Conservation (phyloP, 1,284 basidiomycete species). For the Fomitopsis betulina region DNA sequence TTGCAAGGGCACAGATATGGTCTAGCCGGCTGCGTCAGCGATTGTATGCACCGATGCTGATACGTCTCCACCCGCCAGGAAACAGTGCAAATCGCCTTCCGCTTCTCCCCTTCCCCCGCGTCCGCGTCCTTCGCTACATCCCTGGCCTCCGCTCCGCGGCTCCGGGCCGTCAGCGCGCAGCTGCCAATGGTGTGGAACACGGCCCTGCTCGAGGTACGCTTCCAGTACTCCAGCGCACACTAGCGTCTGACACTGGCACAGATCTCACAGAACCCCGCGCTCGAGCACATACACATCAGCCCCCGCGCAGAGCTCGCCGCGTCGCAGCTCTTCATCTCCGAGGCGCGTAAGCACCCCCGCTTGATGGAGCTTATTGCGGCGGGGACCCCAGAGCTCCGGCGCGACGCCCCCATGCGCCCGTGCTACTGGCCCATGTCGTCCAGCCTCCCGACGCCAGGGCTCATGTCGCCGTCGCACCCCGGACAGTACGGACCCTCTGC, state of each 20-base stretch:
- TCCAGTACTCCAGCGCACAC: background rate
- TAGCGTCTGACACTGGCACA: conserved; percentile 1
- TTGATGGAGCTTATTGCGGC: conserved; percentile 25
- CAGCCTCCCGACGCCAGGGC: background rate
- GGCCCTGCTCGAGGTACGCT: conserved; percentile 22
- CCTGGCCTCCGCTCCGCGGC: conserved; percentile 20
- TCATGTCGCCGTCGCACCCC: background rate
- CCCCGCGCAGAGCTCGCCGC: conserved; percentile 21
- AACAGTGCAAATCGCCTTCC: conserved; percentile 43
- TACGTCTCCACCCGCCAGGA: conserved; percentile 28
- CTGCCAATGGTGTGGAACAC: conserved; percentile 27
- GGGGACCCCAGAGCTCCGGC: conserved; percentile 17
- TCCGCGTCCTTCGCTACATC: conserved; percentile 20
- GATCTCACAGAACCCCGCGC: conserved; percentile 24
- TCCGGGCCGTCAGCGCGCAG: conserved; percentile 22
- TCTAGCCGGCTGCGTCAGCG: background rate
- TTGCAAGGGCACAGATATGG: background rate
- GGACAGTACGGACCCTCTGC: background rate
- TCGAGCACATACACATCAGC: conserved; percentile 21
- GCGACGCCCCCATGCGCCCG: conserved; percentile 9
- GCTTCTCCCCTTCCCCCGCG: conserved; percentile 30
- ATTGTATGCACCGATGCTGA: conserved; percentile 2
- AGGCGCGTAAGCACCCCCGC: conserved; percentile 24
- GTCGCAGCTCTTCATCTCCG: conserved; percentile 25
- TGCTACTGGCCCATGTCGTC: conserved; percentile 1